Evolutionary conservation across 2,329 filamentous ascomycete genomes (phyloP).

Genomic region (Stachybotrys chartarum): DNA sequence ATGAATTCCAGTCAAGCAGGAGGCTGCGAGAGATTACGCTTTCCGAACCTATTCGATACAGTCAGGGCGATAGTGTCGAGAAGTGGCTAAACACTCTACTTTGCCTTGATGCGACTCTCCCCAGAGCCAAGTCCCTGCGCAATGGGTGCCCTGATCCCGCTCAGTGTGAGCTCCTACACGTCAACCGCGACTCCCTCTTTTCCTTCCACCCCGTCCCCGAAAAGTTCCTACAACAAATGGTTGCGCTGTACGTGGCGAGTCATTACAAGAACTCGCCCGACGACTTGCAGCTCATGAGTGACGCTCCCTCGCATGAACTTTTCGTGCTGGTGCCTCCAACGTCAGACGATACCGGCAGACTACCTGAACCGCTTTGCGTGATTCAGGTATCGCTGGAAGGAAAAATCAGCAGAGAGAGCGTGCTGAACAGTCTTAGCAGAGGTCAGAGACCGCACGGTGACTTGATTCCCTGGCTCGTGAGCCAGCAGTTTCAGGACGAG

Average conservation of each 20-base stretch:
- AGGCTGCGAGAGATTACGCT: slow-evolving; percentile 88
- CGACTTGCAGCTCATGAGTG: slow-evolving; percentile 96
- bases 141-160: slow-evolving; percentile 84
- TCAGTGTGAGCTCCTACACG: slow-evolving; percentile 83
- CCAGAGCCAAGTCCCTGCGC: slow-evolving; percentile 63
- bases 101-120: slow-evolving; percentile 87
- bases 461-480: slow-evolving; percentile 94
- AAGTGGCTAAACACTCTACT: slow-evolving; percentile 94
- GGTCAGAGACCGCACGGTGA: slow-evolving; percentile 87
- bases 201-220: slow-evolving; percentile 97
- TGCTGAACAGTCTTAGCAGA: slow-evolving; percentile 80
- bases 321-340: slow-evolving; percentile 90
- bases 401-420: slow-evolving; percentile 87
- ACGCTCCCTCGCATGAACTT: slow-evolving; percentile 92
- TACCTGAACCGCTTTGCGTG: slow-evolving; percentile 91
- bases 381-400: slow-evolving; percentile 93
- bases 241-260: slow-evolving; percentile 91
- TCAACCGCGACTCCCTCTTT: slow-evolving; percentile 96
- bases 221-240: slow-evolving; percentile 96
- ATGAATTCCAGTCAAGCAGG: slow-evolving; percentile 59
- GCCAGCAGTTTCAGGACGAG: slow-evolving; percentile 96
- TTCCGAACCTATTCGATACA: slow-evolving; percentile 90
- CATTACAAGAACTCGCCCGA: slow-evolving; percentile 99
- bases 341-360: slow-evolving; percentile 64
- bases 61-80: slow-evolving; percentile 83